phyloP scores from a whole-genome alignment of 1,284 basidiomycete genomes.

The Marasmius sp. region DNA sequence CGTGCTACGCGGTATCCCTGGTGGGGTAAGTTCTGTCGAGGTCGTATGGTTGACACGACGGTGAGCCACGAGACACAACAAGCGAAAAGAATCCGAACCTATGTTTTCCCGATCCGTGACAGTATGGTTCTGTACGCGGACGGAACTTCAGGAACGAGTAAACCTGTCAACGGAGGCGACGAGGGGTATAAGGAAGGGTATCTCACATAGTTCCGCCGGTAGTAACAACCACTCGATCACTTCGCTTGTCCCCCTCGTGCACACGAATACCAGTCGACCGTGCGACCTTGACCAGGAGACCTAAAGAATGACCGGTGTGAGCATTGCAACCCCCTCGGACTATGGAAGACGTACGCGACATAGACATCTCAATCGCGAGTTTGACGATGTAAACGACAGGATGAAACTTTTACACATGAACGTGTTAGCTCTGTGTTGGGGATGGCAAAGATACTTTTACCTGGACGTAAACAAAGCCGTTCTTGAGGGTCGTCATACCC shows the following conservation, averaged over 20 bases:
- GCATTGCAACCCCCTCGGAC: not conserved
- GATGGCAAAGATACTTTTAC: not conserved
- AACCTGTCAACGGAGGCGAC: not conserved
- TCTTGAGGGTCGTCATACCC: not conserved
- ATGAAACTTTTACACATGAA: not conserved
- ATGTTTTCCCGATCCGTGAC: no score
- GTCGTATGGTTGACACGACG: no score
- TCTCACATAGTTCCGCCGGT: not conserved
- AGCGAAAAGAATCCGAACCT: no score
- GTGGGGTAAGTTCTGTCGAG: no score
- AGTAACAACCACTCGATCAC: not conserved
- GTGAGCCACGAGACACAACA: no score
- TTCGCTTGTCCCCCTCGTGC: not conserved
- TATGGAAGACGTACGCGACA: not conserved
- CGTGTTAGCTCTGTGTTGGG: not conserved
- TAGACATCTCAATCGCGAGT: slow-evolving; percentile 5
- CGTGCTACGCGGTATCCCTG: no score
- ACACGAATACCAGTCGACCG: slow-evolving; percentile 4
- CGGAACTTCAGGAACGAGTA: not conserved
- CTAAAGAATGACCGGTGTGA: not conserved
- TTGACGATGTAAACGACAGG: slow-evolving; percentile 6
- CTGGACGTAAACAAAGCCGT: not conserved
- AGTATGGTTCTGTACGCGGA: not conserved
- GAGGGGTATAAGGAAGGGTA: not conserved
- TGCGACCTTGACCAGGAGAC: slow-evolving; percentile 5